Evolutionary conservation across 2,329 filamentous ascomycete species (phyloP).

Genomic region (Fusarium sp.): DNA sequence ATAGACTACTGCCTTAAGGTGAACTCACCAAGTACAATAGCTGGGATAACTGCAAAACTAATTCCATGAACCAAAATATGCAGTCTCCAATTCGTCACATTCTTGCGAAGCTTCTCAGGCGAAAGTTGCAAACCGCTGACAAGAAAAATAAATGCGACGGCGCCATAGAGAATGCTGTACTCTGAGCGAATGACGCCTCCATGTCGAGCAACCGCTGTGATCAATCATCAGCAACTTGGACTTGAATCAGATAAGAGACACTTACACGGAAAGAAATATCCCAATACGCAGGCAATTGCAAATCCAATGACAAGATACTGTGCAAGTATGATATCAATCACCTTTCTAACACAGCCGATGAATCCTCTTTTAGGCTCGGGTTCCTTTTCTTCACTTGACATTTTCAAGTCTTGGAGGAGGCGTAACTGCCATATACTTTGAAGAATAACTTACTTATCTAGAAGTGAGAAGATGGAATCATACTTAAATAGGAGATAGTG

Average conservation of each 20-base stretch:
- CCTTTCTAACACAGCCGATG: conserved; percentile 33
- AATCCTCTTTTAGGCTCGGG: conserved; percentile 3
- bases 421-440: conserved; percentile 7
- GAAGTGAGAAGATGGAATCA: conserved; percentile 10
- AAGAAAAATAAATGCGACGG: conserved; percentile 76
- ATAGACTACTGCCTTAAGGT: too few species aligned
- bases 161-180: conserved; percentile 74
- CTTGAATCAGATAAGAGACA: conserved; percentile 1
- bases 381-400: conserved; percentile 35
- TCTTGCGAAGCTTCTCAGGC: conserved; percentile 68
- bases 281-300: conserved; percentile 62
- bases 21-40: conserved; percentile 66
- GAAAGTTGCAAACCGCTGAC: conserved; percentile 77
- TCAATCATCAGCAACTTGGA: conserved; percentile 10
- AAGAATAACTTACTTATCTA: neutral
- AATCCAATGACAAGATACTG: conserved; percentile 76
- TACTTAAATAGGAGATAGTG: conserved; percentile 16
- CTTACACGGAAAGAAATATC: conserved; percentile 58
- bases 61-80: conserved; percentile 75
- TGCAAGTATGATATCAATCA: conserved; percentile 56
- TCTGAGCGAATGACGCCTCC: conserved; percentile 64
- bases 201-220: conserved; percentile 59
- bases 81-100: conserved; percentile 74
- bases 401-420: conserved; percentile 7
- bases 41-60: conserved; percentile 74